Evolutionary conservation across 163 green algal genomes (phyloP).

Genomic region (Scenedesmus sp.): DNA sequence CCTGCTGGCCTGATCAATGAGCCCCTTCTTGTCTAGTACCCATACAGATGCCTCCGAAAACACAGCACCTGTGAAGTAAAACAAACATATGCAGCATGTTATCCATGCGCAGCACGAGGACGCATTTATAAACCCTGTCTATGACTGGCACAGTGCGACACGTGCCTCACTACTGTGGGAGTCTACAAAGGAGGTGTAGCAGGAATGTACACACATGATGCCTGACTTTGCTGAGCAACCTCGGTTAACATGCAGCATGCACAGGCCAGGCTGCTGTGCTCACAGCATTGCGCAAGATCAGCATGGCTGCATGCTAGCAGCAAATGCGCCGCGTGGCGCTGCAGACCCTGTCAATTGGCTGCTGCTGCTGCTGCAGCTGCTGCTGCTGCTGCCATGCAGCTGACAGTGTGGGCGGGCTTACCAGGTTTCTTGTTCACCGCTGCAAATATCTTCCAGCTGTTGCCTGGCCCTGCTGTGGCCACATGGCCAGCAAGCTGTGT

Average conservation of each 20-base stretch:
- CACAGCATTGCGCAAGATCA: neutral
- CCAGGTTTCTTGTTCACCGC: conserved; percentile 72
- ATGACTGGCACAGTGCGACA: neutral
- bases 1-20: conserved; percentile 61
- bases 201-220: neutral
- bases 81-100: neutral
- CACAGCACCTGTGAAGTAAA: conserved; percentile 50
- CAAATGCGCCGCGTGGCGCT: neutral
- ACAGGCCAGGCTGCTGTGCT: neutral
- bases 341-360: neutral
- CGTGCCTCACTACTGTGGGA: neutral
- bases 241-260: neutral
- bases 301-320: neutral
- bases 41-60: conserved; percentile 79
- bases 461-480: conserved; percentile 66
- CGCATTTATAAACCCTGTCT: too few relatives aligned
- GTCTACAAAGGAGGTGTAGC: too few relatives aligned
- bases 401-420: neutral
- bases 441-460: conserved; percentile 80
- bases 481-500: conserved; percentile 51
- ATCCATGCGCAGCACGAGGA: neutral
- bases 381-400: neutral
- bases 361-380: neutral
- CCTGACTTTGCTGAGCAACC: neutral
- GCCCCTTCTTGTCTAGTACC: conserved; percentile 85